Base-by-base conservation (phyloP, 306 rosid species). In the Lagenaria siceraria region DNA sequence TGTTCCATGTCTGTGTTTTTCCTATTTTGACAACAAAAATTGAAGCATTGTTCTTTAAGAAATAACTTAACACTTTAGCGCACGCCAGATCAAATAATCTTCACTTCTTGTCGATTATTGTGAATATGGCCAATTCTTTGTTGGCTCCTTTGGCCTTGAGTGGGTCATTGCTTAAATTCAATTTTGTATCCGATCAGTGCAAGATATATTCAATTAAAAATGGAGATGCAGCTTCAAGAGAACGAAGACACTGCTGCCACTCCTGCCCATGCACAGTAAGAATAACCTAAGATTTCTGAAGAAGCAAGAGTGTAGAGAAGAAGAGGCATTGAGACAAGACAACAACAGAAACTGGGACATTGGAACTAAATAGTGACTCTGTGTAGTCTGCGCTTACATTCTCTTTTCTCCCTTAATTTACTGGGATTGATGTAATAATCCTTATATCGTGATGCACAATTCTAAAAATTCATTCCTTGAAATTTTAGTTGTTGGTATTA, bases 311-410 rank as follows among this genome's bases (percentile, higher is more conserved):
- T 73, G 77, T 51, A 73, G 61, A 73, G 62, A 31, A 29, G 46
- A 48, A 29, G 42, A 51, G 77, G 77, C 61, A 29, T 73, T 51
- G 61, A 25, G 77, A 29, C 58, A 51, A 24, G 40, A 49, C 77
- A n/a, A 8, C 8, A 73, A 33, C 6, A 73, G 35, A 73, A 73
- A 73, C 46, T 73, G 40, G 62, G 25, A 46, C 24, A 25, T 25
- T 48, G 24, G 61, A 73, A 51, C 38, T 48, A 73, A 73, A 51
- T 27, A 19, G 38, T 52, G n/a, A 53, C 62, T 52, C 42, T 48
- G 60, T 51, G 61, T 61, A 25, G 77, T 73, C 77, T 52, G 48
- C 10, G 60, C 76, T 71, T 71, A 43, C 46, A 71, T 71, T 51
- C 24, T 9, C 14, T 10, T 27, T 52, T 21, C 10, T 24, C 24